These are phyloP conservation scores for Scedosporium apiospermum DNA, from an alignment of 2,329 filamentous ascomycete species.

Conservation along the genomic window DNA sequence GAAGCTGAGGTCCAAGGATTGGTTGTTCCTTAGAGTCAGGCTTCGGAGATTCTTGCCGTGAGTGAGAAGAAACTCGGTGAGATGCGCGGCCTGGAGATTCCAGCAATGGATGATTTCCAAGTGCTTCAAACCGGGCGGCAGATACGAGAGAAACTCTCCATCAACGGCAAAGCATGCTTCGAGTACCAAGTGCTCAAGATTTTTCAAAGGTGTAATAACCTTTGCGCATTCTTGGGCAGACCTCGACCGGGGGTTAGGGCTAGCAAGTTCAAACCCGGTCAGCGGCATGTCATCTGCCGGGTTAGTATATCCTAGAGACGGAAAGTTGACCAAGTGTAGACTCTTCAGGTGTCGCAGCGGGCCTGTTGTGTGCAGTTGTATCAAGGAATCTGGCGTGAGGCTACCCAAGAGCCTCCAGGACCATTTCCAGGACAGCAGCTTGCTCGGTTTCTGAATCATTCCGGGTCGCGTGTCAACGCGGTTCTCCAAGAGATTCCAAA, in stretches of 20 bases:
- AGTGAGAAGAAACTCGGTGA: conserved; percentile 55
- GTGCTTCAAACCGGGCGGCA: conserved; percentile 57
- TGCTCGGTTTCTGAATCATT: conserved; percentile 4
- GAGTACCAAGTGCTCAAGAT: conserved; percentile 59
- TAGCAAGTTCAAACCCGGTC: not conserved
- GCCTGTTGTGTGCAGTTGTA: conserved; percentile 11
- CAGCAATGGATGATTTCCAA: conserved; percentile 74
- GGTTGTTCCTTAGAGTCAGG: conserved; percentile 68
- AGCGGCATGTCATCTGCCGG: not conserved
- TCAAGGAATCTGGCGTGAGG: not conserved
- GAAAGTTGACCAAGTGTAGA: conserved; percentile 55
- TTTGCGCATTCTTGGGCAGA: conserved; percentile 11
- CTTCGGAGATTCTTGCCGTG: conserved; percentile 59
- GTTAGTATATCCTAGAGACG: not conserved
- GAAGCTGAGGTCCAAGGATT: conserved; percentile 67
- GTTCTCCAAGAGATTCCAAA: conserved; percentile 1
- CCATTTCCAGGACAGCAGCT: conserved; percentile 5
- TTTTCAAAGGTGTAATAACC: conserved; percentile 39
- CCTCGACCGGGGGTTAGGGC: not conserved
- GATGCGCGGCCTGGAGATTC: conserved; percentile 57
- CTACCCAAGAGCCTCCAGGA: not conserved
- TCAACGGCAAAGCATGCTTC: conserved; percentile 67
- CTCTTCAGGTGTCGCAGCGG: conserved; percentile 32
- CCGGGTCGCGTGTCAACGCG: not conserved
- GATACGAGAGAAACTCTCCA: conserved; percentile 52